A percentile compares a stretch with the other conserved stretches of the same genome.
phyloP scores from a whole-genome alignment of 2,329 filamentous ascomycete species.

The Leptographium lundbergii region DNA sequence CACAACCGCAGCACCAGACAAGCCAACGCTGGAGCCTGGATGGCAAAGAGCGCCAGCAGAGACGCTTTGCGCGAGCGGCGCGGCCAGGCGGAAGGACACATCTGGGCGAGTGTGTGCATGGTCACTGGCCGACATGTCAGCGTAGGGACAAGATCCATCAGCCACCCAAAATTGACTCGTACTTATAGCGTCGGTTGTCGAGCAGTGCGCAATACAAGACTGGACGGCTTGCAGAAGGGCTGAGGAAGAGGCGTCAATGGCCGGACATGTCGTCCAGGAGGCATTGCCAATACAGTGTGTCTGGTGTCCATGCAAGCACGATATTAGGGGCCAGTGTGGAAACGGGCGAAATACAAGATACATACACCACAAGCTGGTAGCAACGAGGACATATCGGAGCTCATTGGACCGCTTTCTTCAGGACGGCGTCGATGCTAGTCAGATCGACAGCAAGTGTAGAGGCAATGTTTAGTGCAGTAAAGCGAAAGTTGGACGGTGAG shows the following conservation, averaged over 20 bases:
- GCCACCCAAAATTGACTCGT: not conserved
- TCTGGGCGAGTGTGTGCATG: not conserved
- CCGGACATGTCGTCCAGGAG: too few relatives aligned
- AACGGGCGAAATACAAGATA: too few relatives aligned
- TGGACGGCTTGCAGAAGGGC: not conserved
- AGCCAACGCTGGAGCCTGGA: slow-evolving; percentile 22
- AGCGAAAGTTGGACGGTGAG: not conserved
- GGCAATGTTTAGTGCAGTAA: too few relatives aligned
- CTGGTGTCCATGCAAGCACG: too few relatives aligned
- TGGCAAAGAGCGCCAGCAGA: slow-evolving; percentile 22
- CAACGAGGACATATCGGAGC: too few relatives aligned
- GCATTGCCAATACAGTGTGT: too few relatives aligned
- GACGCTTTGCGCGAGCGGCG: slow-evolving; percentile 18
- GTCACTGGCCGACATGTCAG: not conserved
- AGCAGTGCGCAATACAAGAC: not conserved
- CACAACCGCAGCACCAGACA: slow-evolving; percentile 25
- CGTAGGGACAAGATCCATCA: not conserved
- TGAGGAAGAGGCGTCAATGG: too few relatives aligned
- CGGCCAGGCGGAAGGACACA: slow-evolving; percentile 8
- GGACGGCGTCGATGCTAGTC: too few relatives aligned
- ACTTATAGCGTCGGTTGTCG: not conserved
- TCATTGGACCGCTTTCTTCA: too few relatives aligned
- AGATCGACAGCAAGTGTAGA: too few relatives aligned
- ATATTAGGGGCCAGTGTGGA: too few relatives aligned
- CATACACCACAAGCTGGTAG: not conserved